Evolutionary conservation across 164 flowering plant species (phyloP), one percentile per base, ranked within the genome.

Genomic region (Sedum album): DNA sequence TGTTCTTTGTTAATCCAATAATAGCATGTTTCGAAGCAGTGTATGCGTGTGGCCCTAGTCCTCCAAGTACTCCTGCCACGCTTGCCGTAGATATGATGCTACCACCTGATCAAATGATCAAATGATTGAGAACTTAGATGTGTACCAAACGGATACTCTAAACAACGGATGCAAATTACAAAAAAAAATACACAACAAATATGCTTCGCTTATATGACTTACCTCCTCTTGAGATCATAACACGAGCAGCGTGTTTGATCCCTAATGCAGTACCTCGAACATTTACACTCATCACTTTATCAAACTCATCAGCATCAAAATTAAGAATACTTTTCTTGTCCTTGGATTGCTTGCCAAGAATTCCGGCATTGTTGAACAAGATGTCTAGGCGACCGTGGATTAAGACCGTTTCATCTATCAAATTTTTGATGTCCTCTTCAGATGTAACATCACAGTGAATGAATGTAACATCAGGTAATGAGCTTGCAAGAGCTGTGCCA

Each of bases 11-110:
- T 1, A 91, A 76, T 70, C 97, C 97, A 2, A 89, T 85, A 26
- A 91, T 83, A 60, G 96, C 96, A 35, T 88, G 91, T 72, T 91
- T 91, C 0, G 97, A 85, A 11, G 93, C 93, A 0, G 96, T 85
- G 71, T 91, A 91, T 1, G 90, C 81, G 42, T 91, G 93, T 0
- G 97, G 93, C 0, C 93, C 93, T 0, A 91, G 78, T 8, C 97
- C 97, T 4, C 96, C 97, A 79, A 82, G 66, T 14, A 88, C 85
- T 0, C 88, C 96, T 0, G 94, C 94, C 1, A 89, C 92, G 68
- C 94, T 89, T 0, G 96, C 83, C 0, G 86, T 84, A 11, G 88
- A 87, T 28, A 92, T 81, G 11, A 93, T 88, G 71, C 88, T 83
- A 1, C 98, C 96, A 10, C 68, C 62, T 57, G 28, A 53, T 53